Conservation (phyloP, 208 protist species). For the Leishmania lainsoni region DNA sequence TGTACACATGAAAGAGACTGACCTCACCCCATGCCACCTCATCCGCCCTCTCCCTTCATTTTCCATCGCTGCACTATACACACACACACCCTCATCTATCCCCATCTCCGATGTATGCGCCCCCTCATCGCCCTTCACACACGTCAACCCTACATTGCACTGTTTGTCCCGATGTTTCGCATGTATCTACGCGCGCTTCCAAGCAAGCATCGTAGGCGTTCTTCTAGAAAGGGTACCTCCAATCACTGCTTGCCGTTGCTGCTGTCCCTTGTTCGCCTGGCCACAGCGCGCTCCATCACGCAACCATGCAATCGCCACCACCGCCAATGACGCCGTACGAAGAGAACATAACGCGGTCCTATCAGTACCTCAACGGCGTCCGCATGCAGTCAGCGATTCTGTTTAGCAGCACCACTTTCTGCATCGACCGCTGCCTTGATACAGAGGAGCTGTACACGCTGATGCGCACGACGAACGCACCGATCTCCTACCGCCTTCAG, state of each 20-base stretch:
- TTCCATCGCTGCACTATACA: not conserved
- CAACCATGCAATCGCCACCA: conserved; percentile 53
- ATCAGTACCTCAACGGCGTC: conserved; percentile 54
- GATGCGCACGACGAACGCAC: conserved; percentile 76
- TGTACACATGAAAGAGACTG: not conserved
- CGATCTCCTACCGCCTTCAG: conserved; percentile 73
- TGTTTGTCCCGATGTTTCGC: not conserved
- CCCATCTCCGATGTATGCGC: not conserved
- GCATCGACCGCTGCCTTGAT: conserved; percentile 82
- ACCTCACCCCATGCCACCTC: not conserved
- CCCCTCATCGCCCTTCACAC: not conserved
- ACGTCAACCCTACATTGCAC: not conserved
- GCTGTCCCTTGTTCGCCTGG: not conserved
- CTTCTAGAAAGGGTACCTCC: not conserved
- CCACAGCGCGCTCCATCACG: not conserved
- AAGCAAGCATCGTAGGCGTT: not conserved
- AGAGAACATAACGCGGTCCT: conserved; percentile 66
- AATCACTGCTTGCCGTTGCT: not conserved
- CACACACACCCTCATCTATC: not conserved
- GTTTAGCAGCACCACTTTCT: conserved; percentile 57
- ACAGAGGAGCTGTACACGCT: conserved; percentile 90
- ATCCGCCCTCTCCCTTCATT: not conserved
- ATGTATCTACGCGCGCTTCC: not conserved
- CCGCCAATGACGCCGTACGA: conserved; percentile 79
- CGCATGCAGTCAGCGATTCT: conserved; percentile 66